These are phyloP conservation scores for Schrenkiella parvula DNA, from an alignment of 345 rosid genomes.

Conservation along the genomic window DNA sequence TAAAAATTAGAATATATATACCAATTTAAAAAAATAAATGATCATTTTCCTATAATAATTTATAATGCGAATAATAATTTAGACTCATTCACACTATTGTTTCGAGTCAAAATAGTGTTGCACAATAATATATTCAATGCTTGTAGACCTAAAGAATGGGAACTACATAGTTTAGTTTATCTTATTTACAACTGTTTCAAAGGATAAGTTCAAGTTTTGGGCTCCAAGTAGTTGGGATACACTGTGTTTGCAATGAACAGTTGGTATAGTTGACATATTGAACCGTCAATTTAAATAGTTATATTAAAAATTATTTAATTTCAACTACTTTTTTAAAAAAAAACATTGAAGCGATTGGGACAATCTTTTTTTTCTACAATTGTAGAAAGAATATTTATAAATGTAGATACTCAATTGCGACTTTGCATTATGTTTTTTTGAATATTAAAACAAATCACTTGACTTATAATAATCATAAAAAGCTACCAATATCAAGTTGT, in stretches of 20 bases:
- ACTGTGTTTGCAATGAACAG: neutral
- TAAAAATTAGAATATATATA: too few relatives aligned
- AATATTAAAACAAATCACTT: neutral
- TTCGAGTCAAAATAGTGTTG: neutral
- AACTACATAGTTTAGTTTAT: neutral
- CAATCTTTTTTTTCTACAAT: neutral
- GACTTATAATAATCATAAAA: neutral
- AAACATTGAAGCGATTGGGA: neutral
- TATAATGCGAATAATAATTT: neutral
- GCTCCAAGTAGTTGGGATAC: conserved; percentile 5
- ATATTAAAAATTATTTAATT: neutral
- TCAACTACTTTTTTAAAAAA: neutral
- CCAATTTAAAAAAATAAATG: too few relatives aligned
- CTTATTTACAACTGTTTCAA: neutral
- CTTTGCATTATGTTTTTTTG: neutral
- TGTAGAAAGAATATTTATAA: neutral
- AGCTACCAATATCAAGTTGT: neutral
- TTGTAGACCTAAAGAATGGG: neutral
- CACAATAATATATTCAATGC: neutral
- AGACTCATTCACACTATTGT: neutral
- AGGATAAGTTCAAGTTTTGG: neutral
- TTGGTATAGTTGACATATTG: neutral
- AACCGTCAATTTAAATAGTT: neutral
- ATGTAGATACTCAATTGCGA: neutral
- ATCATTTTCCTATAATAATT: too few relatives aligned